Base-by-base conservation (phyloP, 1,284 basidiomycete genomes). In the Anthracocystis setariae region DNA sequence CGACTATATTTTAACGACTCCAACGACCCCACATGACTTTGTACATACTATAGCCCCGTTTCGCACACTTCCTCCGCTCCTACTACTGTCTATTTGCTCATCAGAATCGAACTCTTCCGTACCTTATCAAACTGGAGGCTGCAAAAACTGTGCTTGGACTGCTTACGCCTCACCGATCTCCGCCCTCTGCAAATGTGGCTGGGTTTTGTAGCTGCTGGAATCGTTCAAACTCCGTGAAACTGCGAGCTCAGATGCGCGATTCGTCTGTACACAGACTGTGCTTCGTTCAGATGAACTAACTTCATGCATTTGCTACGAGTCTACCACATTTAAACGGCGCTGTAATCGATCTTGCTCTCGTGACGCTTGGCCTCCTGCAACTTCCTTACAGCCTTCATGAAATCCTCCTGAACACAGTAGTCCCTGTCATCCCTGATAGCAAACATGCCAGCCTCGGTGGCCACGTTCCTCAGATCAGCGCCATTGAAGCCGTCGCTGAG, bases 381-480 rank as follows among this genome's bases (percentile, higher is more conserved):
- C 84, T 99, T 99, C 73, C 96, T 87, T 17, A 92, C 93, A n/a
- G 96, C 96, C 86, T 98, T 98, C 77, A 92, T 93, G 63, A 98
- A 87, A 85, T 98, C 95, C 78, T 98, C 96, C 84, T 94, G 58
- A 24, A 69, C 51, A 25, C 60, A 92, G 77, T 67, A 76, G 59
- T 80, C 78, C 25, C 92, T 88, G 77, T 97, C 94, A 69, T 97
- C 94, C 49, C 96, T 88, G 79, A 99, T 98, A 13, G 96, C 96
- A 84, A 98, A 98, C 94, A 99, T 97, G 51, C 96, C 95, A 8
- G 95, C 93, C 85, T 98, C 96, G 7, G 96, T 98, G 52, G 95
- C 90, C 13, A 99, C 92, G 83, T 98, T 98, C 53, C 95, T 88
- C 82, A 98, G 83, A 85, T 98, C 96, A 5, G 81, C 81, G 18